phyloP scores from a whole-genome alignment of 2,329 filamentous ascomycete species.

The Diaporthe citriasiana region DNA sequence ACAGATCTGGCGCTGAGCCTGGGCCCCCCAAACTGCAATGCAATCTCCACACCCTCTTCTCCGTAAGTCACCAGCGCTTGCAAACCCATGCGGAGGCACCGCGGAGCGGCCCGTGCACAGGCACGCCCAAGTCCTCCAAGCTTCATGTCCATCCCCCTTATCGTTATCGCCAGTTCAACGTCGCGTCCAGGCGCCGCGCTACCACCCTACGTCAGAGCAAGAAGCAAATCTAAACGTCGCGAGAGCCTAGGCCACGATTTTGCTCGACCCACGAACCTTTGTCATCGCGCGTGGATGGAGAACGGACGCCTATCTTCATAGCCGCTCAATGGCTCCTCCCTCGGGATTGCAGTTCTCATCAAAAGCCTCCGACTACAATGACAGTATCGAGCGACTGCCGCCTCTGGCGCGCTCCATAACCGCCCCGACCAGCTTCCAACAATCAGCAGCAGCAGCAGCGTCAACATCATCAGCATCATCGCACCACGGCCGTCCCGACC shows the following conservation, averaged over 20 bases:
- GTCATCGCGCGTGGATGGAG: slow-evolving; percentile 35
- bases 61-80: neutral
- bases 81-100: neutral
- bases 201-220: slow-evolving; percentile 23
- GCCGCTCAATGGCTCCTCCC: slow-evolving; percentile 49
- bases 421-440: slow-evolving; percentile 51
- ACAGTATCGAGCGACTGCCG: slow-evolving; percentile 44
- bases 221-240: neutral
- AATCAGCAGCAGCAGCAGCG: neutral
- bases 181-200: slow-evolving; percentile 21
- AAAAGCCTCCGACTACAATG: slow-evolving; percentile 47
- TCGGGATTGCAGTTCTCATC: slow-evolving; percentile 49
- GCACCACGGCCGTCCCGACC: slow-evolving; percentile 62
- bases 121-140: neutral
- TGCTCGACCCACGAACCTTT: neutral
- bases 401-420: slow-evolving; percentile 58
- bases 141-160: slow-evolving; percentile 7
- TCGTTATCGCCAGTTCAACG: slow-evolving; percentile 19
- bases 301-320: slow-evolving; percentile 26
- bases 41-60: slow-evolving; percentile 2
- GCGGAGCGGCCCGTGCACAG: slow-evolving; percentile 3
- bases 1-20: slow-evolving; percentile 27
- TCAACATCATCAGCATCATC: slow-evolving; percentile 2
- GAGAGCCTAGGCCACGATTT: neutral
- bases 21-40: neutral